Evolutionary conservation across 306 rosid genomes (phyloP), one percentile per base, ranked within the genome.

Genomic region (Prunus salicina): DNA sequence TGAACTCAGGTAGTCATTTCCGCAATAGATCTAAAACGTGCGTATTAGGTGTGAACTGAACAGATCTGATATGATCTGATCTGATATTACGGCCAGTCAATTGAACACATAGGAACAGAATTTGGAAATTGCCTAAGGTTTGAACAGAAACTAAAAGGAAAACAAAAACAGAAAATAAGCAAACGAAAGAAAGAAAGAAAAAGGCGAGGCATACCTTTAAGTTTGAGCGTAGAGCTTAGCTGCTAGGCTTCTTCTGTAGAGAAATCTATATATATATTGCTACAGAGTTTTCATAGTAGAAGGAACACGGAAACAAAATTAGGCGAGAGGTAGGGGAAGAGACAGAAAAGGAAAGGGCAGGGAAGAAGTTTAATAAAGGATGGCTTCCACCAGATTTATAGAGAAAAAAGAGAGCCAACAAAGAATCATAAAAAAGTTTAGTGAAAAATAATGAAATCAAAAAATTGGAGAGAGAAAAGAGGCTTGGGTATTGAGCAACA

Each of bases 331-430:
- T 49, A 28, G 14, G 30, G 6, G 69, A 4, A 47, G 52, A 13
- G 52, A 47, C 52, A 24, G 62, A 20, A 15, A 15, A 14, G 34
- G 69, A 52, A 2, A 18, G 50, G 60, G 67, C 45, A 7, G 41
- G 51, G 65, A 71, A 12, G 75, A 65, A 71, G 63, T 20, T 13
- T 51, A 62, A 49, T 0, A 27, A 8, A 12, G 2, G 16, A 50
- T 45, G 51, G 61, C 72, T 28, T 55, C 57, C 66, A n/a, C 57
- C 12, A 1, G 1, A 67, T 84, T 80, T 80, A 84, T 80, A 80
- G 70, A 75, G 49, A 66, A 25, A 25, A 83, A 50, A 14, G 77
- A 69, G 67, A 24, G 63, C 60, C 76, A 83, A 57, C 46, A 51
- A 58, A 12, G 13, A 53, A 46, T 22, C 28, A 6, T 11, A 20